Base-by-base conservation (phyloP, 176 grass and related monocot species). In the Luzula sylvatica region DNA sequence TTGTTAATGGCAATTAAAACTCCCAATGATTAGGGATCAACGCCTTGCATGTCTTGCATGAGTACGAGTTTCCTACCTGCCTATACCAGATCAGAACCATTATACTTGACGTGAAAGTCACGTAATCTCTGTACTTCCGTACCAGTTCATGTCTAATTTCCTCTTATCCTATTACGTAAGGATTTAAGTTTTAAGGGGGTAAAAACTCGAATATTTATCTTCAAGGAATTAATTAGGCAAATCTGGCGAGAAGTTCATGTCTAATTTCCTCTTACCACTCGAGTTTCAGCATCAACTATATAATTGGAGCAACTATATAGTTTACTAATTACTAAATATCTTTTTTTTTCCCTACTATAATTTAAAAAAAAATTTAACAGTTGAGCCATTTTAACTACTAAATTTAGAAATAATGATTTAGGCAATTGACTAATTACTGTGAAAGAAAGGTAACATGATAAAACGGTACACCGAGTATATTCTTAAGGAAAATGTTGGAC, bases 371-470 rank as follows among this genome's bases (percentile, higher is more conserved):
- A n/a, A 8, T 5, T 58, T 41, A 62, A 63, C 24, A 30, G 42
- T 46, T 63, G 42, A 48, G 4, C 42, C 46, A 62, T 62, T 60
- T 46, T 40, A 62, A 62, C 58, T 62, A 62, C 58, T 43, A 40
- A 23, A 15, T n/a, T n/a, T n/a, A n/a, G n/a, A n/a, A n/a, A 35
- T 35, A 4, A 2, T 35, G 30, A 4, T 35, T 35, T 35, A 7
- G 30, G 30, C 9, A 35, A 35, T 35, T 35, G 9, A 35, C 30
- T 35, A 35, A 35, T 35, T 35, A 35, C 30, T 35, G 9, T 35
- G 5, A 7, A n/a, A n/a, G n/a, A n/a, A n/a, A n/a, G n/a, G n/a
- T n/a, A n/a, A n/a, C n/a, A n/a, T n/a, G n/a, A n/a, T n/a, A n/a
- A n/a, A n/a, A n/a, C n/a, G n/a, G n/a, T n/a, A n/a, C n/a, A n/a